Base-by-base conservation (phyloP, 148 eudicot genomes). In the Vaccinium vitisidaea region DNA sequence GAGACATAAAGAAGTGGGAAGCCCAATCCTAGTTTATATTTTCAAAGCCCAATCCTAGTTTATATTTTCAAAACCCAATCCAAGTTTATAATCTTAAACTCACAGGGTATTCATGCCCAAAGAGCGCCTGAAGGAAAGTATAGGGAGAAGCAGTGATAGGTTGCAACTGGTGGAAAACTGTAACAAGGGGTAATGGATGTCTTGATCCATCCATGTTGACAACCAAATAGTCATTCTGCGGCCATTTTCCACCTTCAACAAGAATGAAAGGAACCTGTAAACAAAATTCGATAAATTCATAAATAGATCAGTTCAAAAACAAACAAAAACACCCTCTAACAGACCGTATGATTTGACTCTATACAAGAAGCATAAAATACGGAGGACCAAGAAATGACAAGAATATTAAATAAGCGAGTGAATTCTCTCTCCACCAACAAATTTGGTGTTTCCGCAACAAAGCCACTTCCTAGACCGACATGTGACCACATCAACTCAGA, bases 261-360 rank as follows among this genome's bases (percentile, higher is more conserved):
- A 96, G 95, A 88, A 96, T 87, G 90, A 96, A 96, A 70, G 98
- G 98, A 79, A 96, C 95, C 99, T 96, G 88, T 65, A 58, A 39
- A 86, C 25, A 77, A 46, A 21, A 73, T 13, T 12, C 8, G 21
- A 69, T 30, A 69, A 69, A 69, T 4, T 46, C 9, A 53, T 11
- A 19, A 61, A 18, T 50, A 53, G 74, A 8, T 43, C 46, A 43
- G 46, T 43, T 43, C 46, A 43, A 43, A 43, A 43, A 43, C 6
- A 43, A 43, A 43, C 39, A 36, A 43, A 43, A 43, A 43, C 46
- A 43, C 46, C 46, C 39, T 75, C 65, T 53, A 19, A 13, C 78
- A 6, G 23, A 8, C 27, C n/a, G 5, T 4, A 25, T 63, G 21
- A 46, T 15, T 43, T 63, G 63, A 78, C 1, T 18, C 12, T 49